Evolutionary conservation across 2,329 filamentous ascomycete species (phyloP).

Genomic region (Aspergillus brunneoviolaceus): DNA sequence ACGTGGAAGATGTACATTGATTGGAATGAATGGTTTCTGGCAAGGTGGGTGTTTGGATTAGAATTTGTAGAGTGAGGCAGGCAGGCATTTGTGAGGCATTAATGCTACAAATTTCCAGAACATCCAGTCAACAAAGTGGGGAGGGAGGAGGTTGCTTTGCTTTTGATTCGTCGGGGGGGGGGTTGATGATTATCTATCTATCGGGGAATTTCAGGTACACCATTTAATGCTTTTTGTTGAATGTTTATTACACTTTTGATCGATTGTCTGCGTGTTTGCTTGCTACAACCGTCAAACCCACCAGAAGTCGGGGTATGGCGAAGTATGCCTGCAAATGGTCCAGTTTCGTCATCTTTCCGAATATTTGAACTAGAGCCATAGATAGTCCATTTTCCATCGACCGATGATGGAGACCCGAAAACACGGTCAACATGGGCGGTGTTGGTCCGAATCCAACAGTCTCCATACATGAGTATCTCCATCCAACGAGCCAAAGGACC

Average conservation of each 20-base stretch:
- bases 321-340: too few species aligned
- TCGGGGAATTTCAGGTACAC: background rate
- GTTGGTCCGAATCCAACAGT: too few species aligned
- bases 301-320: too few species aligned
- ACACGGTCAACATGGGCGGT: too few species aligned
- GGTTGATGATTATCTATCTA: too few species aligned
- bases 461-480: too few species aligned
- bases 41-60: background rate
- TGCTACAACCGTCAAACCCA: background rate
- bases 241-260: too few species aligned
- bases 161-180: background rate
- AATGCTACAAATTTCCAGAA: background rate
- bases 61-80: background rate
- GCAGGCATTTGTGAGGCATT: background rate
- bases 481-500: background rate
- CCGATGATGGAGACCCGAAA: too few species aligned
- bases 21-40: background rate
- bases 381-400: background rate
- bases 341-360: background rate
- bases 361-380: background rate
- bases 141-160: background rate
- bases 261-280: background rate
- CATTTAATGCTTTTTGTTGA: background rate
- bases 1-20: background rate
- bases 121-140: background rate